phyloP scores from a whole-genome alignment of 1,284 basidiomycete genomes.

The Tylopilus sp. region DNA sequence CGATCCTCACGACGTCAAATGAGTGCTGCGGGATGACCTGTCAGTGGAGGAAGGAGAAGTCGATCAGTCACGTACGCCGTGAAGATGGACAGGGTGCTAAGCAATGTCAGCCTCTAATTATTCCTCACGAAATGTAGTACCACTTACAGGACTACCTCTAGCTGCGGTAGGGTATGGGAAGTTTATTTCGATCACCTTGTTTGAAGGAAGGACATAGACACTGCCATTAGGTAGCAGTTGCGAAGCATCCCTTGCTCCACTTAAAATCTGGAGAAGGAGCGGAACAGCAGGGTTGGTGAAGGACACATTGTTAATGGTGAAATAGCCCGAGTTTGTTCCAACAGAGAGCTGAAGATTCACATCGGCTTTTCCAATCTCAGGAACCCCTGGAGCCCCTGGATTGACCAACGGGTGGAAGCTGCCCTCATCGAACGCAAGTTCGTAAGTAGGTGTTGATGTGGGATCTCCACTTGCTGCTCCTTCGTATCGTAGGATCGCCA shows the following conservation, averaged over 20 bases:
- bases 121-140: background rate
- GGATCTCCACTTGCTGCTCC: constrained; percentile 58
- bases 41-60: background rate
- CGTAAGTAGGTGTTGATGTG: constrained; percentile 46
- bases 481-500: constrained; percentile 65
- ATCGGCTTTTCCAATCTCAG: constrained; percentile 42
- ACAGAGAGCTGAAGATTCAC: constrained; percentile 31
- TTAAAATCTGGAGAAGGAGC: constrained; percentile 51
- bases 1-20: constrained; percentile 22
- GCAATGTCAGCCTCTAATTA: constrained; percentile 5
- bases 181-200: constrained; percentile 50
- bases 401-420: constrained; percentile 46
- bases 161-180: constrained; percentile 33
- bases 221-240: constrained; percentile 43
- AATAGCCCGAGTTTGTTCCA: constrained; percentile 9
- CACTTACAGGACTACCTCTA: constrained; percentile 48
- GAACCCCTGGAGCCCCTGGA: constrained; percentile 44
- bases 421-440: constrained; percentile 43
- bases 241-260: constrained; percentile 42
- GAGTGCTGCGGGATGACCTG: constrained; percentile 21
- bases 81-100: constrained; percentile 48
- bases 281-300: constrained; percentile 40
- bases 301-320: constrained; percentile 26
- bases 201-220: constrained; percentile 43
- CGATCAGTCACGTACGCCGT: constrained; percentile 39